A percentile compares a stretch with the other conserved stretches of the same genome.
phyloP scores from a whole-genome alignment of 257 asterid species.

The Eucommia ulmoides region DNA sequence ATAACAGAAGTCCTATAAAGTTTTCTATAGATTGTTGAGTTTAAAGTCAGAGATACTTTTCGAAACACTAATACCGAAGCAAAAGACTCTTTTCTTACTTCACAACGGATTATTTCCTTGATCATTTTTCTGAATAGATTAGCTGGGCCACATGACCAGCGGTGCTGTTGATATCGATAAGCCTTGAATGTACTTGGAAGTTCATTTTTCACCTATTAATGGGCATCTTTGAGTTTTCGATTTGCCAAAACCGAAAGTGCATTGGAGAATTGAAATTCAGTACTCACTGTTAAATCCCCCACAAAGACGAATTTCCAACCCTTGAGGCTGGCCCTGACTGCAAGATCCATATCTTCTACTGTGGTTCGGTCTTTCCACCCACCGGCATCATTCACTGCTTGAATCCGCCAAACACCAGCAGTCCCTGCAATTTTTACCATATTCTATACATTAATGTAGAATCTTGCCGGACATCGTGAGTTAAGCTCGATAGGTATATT shows the following conservation, averaged over 20 bases:
- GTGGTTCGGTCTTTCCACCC: conserved; percentile 85
- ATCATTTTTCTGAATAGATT: conserved; percentile 74
- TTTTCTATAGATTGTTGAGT: background rate
- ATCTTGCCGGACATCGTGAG: no score
- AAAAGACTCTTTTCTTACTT: conserved; percentile 25
- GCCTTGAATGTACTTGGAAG: conserved; percentile 87
- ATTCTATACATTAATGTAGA: no score
- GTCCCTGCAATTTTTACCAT: no score
- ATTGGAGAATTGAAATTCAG: no score
- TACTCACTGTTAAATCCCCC: no score
- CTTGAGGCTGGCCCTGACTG: no score
- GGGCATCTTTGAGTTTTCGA: conserved; percentile 13
- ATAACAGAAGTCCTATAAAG: conserved; percentile 8
- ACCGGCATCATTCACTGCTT: conserved; percentile 58
- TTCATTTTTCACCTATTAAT: conserved; percentile 71
- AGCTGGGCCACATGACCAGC: conserved; percentile 95
- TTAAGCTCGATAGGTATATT: no score
- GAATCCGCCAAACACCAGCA: conserved; percentile 57
- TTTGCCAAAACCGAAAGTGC: conserved; percentile 3
- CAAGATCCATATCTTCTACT: conserved; percentile 83
- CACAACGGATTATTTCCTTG: conserved; percentile 45
- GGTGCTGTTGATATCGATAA: conserved; percentile 75
- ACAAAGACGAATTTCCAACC: no score
- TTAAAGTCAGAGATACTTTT: background rate
- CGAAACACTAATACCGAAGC: background rate